Percentiles rank a stretch among this genome's conserved stretches.
These are phyloP conservation scores for Leccinellum albellum DNA, from an alignment of 768 basidiomycete species.

Conservation along the genomic window DNA sequence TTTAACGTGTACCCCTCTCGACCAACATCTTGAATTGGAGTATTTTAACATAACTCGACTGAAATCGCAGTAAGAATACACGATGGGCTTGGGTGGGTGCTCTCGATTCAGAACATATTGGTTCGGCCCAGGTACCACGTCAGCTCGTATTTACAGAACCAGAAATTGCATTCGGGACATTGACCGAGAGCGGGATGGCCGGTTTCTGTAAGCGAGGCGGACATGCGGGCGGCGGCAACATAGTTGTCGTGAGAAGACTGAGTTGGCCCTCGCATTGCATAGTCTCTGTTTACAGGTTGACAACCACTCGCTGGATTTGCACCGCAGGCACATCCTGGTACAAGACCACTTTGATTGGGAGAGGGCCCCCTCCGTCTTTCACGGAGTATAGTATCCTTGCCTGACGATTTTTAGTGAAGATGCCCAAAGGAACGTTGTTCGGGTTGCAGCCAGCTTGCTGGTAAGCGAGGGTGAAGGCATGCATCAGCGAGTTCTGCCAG, in stretches of 20 bases:
- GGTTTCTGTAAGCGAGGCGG: constrained; percentile 5
- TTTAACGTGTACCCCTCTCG: neutral
- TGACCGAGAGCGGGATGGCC: constrained; percentile 8
- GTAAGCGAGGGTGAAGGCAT: no score
- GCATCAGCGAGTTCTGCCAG: no score
- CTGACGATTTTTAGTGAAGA: constrained; percentile 11
- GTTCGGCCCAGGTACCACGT: constrained; percentile 25
- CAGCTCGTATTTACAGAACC: constrained; percentile 20
- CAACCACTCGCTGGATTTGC: no score
- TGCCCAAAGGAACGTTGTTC: neutral
- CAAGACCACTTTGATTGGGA: constrained; percentile 2
- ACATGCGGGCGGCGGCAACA: no score
- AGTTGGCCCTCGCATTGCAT: constrained; percentile 10
- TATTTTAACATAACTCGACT: constrained; percentile 8
- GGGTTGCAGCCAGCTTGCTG: no score
- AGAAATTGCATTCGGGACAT: constrained; percentile 20
- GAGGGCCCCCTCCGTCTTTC: no score
- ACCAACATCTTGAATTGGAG: constrained; percentile 24
- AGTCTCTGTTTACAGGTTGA: constrained; percentile 1
- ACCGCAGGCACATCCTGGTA: neutral
- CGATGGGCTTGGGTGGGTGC: constrained; percentile 13
- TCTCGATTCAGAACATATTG: no score
- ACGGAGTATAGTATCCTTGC: constrained; percentile 19
- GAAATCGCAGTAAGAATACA: constrained; percentile 8
- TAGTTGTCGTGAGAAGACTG: constrained; percentile 9